A percentile compares a stretch with the other conserved stretches of the same genome.
phyloP scores from a whole-genome alignment of 1,284 basidiomycete genomes.

The Cutaneotrichosporon sp. region DNA sequence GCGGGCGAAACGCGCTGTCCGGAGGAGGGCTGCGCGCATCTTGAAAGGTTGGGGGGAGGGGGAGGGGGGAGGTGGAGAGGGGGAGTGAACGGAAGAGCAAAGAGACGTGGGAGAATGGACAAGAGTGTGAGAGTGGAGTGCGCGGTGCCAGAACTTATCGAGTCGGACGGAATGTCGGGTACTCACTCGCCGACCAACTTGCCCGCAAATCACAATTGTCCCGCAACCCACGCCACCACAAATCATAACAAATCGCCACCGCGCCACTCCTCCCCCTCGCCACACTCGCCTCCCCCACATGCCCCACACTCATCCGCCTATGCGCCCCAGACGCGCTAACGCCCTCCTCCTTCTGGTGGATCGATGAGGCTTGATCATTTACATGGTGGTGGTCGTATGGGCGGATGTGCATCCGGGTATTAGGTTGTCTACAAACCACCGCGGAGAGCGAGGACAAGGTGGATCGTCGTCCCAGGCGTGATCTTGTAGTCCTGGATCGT shows the following conservation, averaged over 20 bases:
- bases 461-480: constrained; percentile 77
- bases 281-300: no score
- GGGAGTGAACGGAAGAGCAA: not conserved
- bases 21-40: not conserved
- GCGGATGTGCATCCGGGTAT: not conserved
- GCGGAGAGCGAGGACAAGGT: constrained; percentile 88
- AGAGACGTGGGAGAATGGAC: not conserved
- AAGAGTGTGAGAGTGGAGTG: not conserved
- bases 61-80: not conserved
- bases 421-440: constrained; percentile 60
- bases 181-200: not conserved
- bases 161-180: not conserved
- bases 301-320: no score
- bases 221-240: not conserved
- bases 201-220: not conserved
- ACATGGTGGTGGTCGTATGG: not conserved
- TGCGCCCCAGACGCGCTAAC: no score
- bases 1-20: not conserved
- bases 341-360: no score
- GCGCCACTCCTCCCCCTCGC: no score
- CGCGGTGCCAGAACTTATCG: not conserved
- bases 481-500: constrained; percentile 80
- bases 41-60: not conserved
- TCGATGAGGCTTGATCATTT: not conserved
- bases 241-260: no score